Base-by-base conservation (phyloP, 352 stramenopile genomes). In the Globisporangium radiosum region DNA sequence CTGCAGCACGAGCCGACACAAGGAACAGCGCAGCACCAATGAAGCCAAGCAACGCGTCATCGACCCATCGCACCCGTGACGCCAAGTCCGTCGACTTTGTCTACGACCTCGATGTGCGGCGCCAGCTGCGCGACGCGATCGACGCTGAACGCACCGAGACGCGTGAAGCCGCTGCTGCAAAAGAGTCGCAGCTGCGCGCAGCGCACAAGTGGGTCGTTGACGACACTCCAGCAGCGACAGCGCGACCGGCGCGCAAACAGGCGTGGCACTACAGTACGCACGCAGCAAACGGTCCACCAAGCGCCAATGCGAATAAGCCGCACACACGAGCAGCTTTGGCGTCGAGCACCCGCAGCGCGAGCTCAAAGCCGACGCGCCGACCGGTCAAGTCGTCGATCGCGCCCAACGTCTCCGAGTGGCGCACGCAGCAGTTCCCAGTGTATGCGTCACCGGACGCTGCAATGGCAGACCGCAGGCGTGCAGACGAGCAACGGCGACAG, bases 71-170 rank as follows among this genome's bases (percentile, higher is more conserved):
- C 43, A 38, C 39, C 6, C 68, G 19, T 15, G 33, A 47, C 58
- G 54, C 38, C 6, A 53, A 75, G 17, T 53, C 63, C 0, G 55
- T 89, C 3, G 82, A 92, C 56, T 92, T 87, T 65, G 76, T 89
- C 4, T 92, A 92, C 64, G 80, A 92, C 62, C 54, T 89, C 36
- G 56, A 66, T 45, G 62, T 78, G 13, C 71, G 82, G 36, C 73
- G 78, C 38, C 62, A 63, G 52, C 63, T 92, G 37, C 75, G 83
- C 5, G 68, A 84, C n/a, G 63, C 75, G 52, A 65, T 90, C 47
- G 83, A 92, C 51, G 58, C 48, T 19, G 75, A 87, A 33, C 80
- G 83, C 6, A 19, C 43, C 1, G 60, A 73, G 6, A 40, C 78
- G 4, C 62, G 74, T 0, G 60, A 69, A 14, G 63, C 70, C 17